These are phyloP conservation scores for Mortierella sp. DNA, from an alignment of 371 early-diverging fungal species.

Conservation along the genomic window DNA sequence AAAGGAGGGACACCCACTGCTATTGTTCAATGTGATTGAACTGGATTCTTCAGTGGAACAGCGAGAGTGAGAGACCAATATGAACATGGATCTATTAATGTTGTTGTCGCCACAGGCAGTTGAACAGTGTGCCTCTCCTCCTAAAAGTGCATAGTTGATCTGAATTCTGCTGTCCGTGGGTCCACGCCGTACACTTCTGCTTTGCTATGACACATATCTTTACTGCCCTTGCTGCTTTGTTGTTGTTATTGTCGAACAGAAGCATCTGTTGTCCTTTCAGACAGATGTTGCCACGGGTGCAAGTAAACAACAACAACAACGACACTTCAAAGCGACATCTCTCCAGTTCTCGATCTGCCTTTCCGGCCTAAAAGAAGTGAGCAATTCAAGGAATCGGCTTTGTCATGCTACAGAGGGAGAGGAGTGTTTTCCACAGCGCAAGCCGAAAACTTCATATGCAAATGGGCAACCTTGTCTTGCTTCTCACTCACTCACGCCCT, in stretches of 20 bases:
- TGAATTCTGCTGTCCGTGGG: not conserved
- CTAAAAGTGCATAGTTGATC: not conserved
- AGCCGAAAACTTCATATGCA: conserved; percentile 17
- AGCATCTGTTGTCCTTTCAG: not conserved
- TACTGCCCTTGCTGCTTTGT: conserved; percentile 5
- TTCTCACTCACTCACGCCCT: not conserved
- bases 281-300: not conserved
- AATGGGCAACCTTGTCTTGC: not conserved
- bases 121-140: not conserved
- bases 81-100: not conserved
- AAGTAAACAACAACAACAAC: not conserved
- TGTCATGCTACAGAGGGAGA: conserved; percentile 7
- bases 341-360: not conserved
- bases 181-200: not conserved
- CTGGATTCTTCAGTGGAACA: not conserved
- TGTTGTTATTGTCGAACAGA: not conserved
- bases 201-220: not conserved
- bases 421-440: not conserved
- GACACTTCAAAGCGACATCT: conserved; percentile 10
- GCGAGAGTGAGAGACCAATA: not conserved
- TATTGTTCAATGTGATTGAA: too few relatives aligned
- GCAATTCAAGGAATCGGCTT: not conserved
- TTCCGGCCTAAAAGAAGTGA: conserved; percentile 15
- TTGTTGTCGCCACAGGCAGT: not conserved
- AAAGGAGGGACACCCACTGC: not conserved